phyloP scores from a whole-genome alignment of 768 basidiomycete species.

The Leccinum subtestaceum region DNA sequence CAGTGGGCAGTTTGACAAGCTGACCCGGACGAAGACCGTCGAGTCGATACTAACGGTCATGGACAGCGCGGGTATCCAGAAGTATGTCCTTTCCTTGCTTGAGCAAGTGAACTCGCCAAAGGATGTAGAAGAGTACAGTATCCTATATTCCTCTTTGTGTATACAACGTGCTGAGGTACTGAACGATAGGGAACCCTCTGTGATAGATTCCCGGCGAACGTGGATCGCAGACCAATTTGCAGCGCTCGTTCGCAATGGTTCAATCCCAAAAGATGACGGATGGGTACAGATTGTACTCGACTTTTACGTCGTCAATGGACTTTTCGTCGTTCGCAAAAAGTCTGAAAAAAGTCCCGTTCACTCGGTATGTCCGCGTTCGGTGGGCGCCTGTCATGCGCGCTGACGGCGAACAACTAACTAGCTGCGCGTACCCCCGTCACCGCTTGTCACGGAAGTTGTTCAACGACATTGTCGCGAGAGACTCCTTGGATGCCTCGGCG shows the following conservation, averaged over 20 bases:
- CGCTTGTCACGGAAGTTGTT: slow-evolving; percentile 71
- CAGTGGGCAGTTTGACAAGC: slow-evolving; percentile 82
- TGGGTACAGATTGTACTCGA: slow-evolving; percentile 77
- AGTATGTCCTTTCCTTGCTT: slow-evolving; percentile 72
- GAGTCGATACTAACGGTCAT: slow-evolving; percentile 78
- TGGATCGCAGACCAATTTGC: slow-evolving; percentile 91
- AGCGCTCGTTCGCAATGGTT: slow-evolving; percentile 72
- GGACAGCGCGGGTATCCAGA: slow-evolving; percentile 69
- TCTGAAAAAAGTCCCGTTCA: slow-evolving; percentile 58
- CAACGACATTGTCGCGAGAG: slow-evolving; percentile 64
- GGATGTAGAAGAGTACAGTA: slow-evolving; percentile 41
- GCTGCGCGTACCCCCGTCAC: slow-evolving; percentile 62
- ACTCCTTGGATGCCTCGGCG: slow-evolving; percentile 70
- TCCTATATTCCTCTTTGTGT: slow-evolving; percentile 1
- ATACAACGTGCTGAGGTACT: slow-evolving; percentile 13
- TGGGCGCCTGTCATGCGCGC: not conserved
- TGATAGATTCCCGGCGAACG: slow-evolving; percentile 53
- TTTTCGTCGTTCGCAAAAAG: slow-evolving; percentile 74
- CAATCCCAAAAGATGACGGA: slow-evolving; percentile 74
- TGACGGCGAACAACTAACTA: slow-evolving; percentile 6
- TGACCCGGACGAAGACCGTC: slow-evolving; percentile 91
- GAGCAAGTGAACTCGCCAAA: slow-evolving; percentile 53
- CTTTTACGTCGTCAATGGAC: slow-evolving; percentile 78
- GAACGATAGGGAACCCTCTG: slow-evolving; percentile 41
- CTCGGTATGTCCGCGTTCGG: slow-evolving; percentile 46